These are phyloP conservation scores for Pulveroboletus sp. DNA, from an alignment of 768 basidiomycete genomes.

Conservation along the genomic window DNA sequence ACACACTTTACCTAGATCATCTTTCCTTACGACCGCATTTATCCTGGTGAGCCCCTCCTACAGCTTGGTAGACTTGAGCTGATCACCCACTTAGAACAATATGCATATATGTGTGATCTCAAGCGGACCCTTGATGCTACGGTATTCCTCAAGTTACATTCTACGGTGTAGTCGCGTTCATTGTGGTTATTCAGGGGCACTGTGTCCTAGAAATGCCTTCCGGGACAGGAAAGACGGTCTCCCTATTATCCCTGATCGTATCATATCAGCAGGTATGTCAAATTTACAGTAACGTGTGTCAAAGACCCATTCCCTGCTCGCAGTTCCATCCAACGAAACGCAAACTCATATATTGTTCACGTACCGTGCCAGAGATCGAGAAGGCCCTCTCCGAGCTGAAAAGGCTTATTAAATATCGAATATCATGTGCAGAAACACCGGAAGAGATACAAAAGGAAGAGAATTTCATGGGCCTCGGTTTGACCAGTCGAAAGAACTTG, in stretches of 20 bases:
- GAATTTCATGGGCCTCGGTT: conserved; percentile 81
- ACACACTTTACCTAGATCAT: conserved; percentile 51
- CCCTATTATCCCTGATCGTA: conserved; percentile 89
- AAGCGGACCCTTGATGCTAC: conserved; percentile 95
- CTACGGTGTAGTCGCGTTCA: not conserved
- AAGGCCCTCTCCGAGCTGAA: conserved; percentile 96
- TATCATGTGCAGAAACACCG: conserved; percentile 63
- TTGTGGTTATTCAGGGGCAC: conserved; percentile 66
- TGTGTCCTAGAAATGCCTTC: conserved; percentile 99
- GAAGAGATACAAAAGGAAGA: conserved; percentile 75
- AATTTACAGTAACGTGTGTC: not conserved
- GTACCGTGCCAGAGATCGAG: conserved; percentile 99
- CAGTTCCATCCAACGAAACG: conserved; percentile 90
- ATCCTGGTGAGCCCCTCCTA: conserved; percentile 63
- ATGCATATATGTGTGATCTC: conserved; percentile 98
- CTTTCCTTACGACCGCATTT: conserved; percentile 93
- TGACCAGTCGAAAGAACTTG: conserved; percentile 94
- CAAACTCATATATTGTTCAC: conserved; percentile 97
- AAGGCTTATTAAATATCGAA: conserved; percentile 86
- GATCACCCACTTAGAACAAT: conserved; percentile 68
- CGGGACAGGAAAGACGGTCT: conserved; percentile 98
- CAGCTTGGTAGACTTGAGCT: conserved; percentile 1
- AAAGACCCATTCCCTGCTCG: not conserved
- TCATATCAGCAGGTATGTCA: conserved; percentile 87
- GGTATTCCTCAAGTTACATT: conserved; percentile 39